A percentile compares a stretch with the other conserved stretches of the same genome.
Evolutionary conservation across 2,329 filamentous ascomycete genomes (phyloP).

Genomic region (Aspergillus jensenii): DNA sequence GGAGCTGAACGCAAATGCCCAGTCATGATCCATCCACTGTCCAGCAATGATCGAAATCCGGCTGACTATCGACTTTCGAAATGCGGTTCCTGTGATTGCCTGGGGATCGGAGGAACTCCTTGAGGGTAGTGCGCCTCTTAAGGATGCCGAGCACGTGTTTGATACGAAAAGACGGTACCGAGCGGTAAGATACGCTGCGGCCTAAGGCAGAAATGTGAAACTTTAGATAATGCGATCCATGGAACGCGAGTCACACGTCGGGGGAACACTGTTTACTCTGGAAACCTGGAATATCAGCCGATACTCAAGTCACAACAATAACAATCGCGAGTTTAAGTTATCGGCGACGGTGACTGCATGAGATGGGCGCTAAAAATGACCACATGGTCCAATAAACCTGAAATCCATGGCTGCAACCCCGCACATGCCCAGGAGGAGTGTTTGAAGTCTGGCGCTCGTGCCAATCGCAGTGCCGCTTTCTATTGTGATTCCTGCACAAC

Average conservation of each 20-base stretch:
- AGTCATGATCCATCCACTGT: neutral
- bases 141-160: neutral
- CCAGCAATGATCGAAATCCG: neutral
- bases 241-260: neutral
- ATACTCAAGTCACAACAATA: neutral
- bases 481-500: slow-evolving; percentile 3
- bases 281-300: neutral
- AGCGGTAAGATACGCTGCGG: neutral
- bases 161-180: neutral
- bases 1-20: neutral
- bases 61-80: neutral
- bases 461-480: slow-evolving; percentile 4
- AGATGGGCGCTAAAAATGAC: slow-evolving; percentile 14
- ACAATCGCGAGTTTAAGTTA: slow-evolving; percentile 20
- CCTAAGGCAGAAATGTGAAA: neutral
- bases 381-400: slow-evolving; percentile 16
- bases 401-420: slow-evolving; percentile 13
- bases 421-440: slow-evolving; percentile 9
- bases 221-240: neutral
- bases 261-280: neutral
- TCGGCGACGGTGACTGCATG: slow-evolving; percentile 11
- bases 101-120: neutral
- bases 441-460: slow-evolving; percentile 5
- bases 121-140: neutral
- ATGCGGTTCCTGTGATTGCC: neutral